phyloP scores from a whole-genome alignment of 306 rosid genomes.

The Inga laurina region DNA sequence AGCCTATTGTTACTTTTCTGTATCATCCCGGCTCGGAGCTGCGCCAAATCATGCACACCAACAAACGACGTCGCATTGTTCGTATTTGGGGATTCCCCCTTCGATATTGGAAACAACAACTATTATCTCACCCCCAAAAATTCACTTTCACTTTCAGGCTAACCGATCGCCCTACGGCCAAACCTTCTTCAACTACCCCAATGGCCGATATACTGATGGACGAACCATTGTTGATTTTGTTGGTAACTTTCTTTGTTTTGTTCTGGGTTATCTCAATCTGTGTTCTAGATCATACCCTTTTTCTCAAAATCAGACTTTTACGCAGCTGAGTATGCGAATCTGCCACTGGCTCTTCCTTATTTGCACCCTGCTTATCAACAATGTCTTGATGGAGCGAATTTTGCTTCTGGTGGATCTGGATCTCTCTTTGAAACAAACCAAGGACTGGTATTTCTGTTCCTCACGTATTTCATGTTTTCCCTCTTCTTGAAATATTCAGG shows the following conservation, averaged over 20 bases:
- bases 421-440: conserved; percentile 45
- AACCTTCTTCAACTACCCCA: background rate
- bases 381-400: conserved; percentile 50
- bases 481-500: too few relatives aligned
- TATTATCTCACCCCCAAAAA: background rate
- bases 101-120: background rate
- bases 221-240: background rate
- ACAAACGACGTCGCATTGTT: background rate
- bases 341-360: conserved; percentile 20
- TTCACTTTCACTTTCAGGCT: background rate
- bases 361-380: conserved; percentile 31
- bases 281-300: background rate
- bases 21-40: background rate
- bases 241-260: background rate
- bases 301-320: background rate
- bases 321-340: conserved; percentile 55
- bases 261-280: background rate
- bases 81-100: background rate
- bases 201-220: background rate
- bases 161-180: background rate
- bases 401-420: conserved; percentile 68
- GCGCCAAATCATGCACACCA: background rate
- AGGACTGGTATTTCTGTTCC: conserved; percentile 24
- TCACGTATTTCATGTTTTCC: too few relatives aligned
- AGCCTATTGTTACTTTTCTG: background rate